These are phyloP conservation scores for Agaricales sp. DNA, from an alignment of 1,284 basidiomycete species.

Conservation along the genomic window DNA sequence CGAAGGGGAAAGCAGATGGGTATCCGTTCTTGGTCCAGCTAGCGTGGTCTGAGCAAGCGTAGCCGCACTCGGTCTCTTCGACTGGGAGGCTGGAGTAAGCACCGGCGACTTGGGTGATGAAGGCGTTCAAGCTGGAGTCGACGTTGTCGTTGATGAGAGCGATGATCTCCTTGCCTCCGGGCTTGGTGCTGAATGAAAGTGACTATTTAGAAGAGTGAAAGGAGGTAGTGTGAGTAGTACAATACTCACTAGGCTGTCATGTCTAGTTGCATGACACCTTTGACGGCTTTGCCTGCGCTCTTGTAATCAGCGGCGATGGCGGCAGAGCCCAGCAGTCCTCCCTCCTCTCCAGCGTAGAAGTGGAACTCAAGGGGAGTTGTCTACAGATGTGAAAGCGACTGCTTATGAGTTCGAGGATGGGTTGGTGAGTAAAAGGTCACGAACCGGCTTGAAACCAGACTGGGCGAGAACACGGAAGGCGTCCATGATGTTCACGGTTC, in stretches of 20 bases:
- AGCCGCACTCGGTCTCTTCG: not conserved
- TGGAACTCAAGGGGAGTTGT: conserved; percentile 43
- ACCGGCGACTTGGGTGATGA: not conserved
- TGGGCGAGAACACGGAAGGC: conserved; percentile 23
- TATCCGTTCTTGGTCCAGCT: not conserved
- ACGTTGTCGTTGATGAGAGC: not conserved
- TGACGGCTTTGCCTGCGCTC: conserved; percentile 24
- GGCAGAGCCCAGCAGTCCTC: conserved; percentile 42
- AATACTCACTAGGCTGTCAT: conserved; percentile 9
- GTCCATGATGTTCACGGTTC: conserved; percentile 32
- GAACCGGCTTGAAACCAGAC: no score
- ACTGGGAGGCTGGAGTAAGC: not conserved
- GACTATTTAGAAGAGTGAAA: not conserved
- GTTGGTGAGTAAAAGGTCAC: not conserved
- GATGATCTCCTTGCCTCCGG: not conserved
- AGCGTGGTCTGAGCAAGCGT: not conserved
- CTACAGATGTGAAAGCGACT: not conserved
- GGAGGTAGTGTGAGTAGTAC: not conserved
- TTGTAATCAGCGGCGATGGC: conserved; percentile 40
- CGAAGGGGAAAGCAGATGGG: not conserved
- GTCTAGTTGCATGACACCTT: conserved; percentile 23
- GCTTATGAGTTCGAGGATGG: not conserved
- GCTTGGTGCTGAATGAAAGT: not conserved
- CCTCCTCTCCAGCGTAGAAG: conserved; percentile 47
- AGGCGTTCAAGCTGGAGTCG: not conserved